Base-by-base conservation (phyloP, 371 early-diverging fungal genomes). In the Conidiobolus coronatus region DNA sequence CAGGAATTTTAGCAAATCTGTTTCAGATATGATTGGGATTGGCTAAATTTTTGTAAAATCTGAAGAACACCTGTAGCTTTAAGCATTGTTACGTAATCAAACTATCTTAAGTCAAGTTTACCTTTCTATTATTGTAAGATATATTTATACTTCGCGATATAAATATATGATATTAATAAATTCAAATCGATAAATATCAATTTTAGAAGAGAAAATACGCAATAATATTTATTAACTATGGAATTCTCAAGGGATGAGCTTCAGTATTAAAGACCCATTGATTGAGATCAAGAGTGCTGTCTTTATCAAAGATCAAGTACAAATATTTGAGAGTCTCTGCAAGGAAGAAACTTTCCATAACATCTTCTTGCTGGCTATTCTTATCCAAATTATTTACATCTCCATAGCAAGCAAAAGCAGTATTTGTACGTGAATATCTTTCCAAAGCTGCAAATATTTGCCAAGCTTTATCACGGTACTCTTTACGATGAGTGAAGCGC, bases 241-340 rank as follows among this genome's bases (percentile, higher is more conserved):
- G 29, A 29, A 29, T 29, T 29, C 29, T 3, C 29, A 29, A 29
- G 3, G 29, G 29, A 29, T 29, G 29, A 0, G 82, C 88, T 58
- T 88, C 88, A 11, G 85, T 88, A 44, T 80, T 88, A 33, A 86
- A 68, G 22, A 88, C 83, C 53, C 75, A 89, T 53, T 81, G 58
- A 54, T 81, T 76, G 40, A 90, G 59, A 19, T 45, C 19, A 17
- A 36, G 4, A 14, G 45, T 54, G 62, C 63, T 19, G 19, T 68
- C 62, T 9, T 49, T 43, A 40, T 88, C 88, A 65, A 87, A 87
- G 19, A 91, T 63, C 17, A 94, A 56, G 50, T 79, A 91, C n/a
- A 94, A 64, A 52, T 94, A 94, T 53, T 94, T 94, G 40, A 91
- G 61, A 0, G 92, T 86, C 60, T 94, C 92, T 45, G 86, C 82